These are phyloP conservation scores for Geopyxis carbonaria DNA, from an alignment of 495 filamentous ascomycete species.

Conservation along the genomic window DNA sequence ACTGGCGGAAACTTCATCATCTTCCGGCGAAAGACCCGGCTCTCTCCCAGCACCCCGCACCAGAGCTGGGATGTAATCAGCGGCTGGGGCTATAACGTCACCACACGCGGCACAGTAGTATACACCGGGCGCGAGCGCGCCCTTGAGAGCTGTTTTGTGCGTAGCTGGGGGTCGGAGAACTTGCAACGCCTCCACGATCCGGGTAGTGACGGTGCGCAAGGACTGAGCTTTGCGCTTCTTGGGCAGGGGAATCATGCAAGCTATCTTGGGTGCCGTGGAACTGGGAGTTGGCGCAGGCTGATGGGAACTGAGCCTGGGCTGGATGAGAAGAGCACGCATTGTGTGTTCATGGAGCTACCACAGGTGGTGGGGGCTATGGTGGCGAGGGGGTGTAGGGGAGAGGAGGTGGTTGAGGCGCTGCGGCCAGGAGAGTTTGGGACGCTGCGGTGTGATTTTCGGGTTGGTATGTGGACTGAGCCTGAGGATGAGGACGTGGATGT, in stretches of 20 bases:
- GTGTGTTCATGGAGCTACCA: constrained; percentile 2
- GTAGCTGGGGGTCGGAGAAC: background rate
- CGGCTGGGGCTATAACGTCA: background rate
- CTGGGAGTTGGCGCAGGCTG: constrained; percentile 1
- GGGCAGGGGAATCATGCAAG: constrained; percentile 1
- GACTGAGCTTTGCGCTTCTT: background rate
- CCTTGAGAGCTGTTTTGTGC: background rate
- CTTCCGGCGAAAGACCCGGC: constrained; percentile 37
- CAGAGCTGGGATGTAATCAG: constrained; percentile 1
- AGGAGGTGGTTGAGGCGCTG: background rate
- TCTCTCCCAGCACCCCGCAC: constrained; percentile 12
- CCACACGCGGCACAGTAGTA: background rate
- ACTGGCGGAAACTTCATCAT: constrained; percentile 52
- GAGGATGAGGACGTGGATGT: background rate
- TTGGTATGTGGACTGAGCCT: background rate
- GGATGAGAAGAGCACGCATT: constrained; percentile 3
- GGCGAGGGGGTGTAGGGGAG: background rate
- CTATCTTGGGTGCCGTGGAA: background rate
- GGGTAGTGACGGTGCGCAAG: too few species aligned
- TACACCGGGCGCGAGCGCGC: constrained; percentile 1
- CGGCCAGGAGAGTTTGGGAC: constrained; percentile 6
- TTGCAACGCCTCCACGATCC: too few species aligned
- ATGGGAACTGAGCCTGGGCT: background rate
- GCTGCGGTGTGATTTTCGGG: background rate
- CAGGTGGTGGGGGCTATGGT: constrained; percentile 3